Evolutionary conservation across 148 eudicot species (phyloP), one percentile per base, ranked within the genome.

Genomic region (Drosera capensis): DNA sequence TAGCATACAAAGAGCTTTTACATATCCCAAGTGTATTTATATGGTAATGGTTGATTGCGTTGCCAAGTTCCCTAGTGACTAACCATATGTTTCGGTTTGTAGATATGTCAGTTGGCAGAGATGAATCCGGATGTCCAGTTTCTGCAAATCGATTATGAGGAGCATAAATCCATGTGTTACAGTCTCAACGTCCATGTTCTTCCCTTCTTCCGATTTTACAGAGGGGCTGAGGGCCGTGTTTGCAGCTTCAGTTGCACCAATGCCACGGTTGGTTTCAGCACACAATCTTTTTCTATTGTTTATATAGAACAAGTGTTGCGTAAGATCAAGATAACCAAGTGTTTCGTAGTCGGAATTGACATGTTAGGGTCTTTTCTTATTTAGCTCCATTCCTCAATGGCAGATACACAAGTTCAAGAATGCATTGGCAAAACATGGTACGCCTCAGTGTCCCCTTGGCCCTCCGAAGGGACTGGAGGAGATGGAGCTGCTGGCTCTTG

Each of bases 221-320:
- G 88, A 71, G 94, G 94, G 5, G 73, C 81, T 54, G 76, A 74
- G 39, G 94, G 94, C 23, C 77, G 79, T 9, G 57, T 83, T 43
- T 76, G 81, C 68, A 83, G 88, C 81, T 83, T 83, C 45, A 83
- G 94, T 49, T 83, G 94, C 48, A 83, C 94, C 20, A 83, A 83
- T 57, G 94, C 88, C 53, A 83, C 94, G 55, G 94, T 83, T 49
- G 59, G 83, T 67, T 47, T 31, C 23, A 22, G 3, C 48, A 36
- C 43, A 20, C 30, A 15, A 12, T 16, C 31, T 53, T 39, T 14
- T 28, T 40, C 43, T 21, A 40, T 40, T 7, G 19, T 15, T 40
- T 15, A 12, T 37, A 3, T 3, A 11, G 17, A 40, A 16, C 7
- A 34, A 11, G 2, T 9, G 38, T 34, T 34, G 11, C n/a, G 13